Evolutionary conservation across 2,329 filamentous ascomycete species (phyloP).

Genomic region (Hypomyces rosellus): DNA sequence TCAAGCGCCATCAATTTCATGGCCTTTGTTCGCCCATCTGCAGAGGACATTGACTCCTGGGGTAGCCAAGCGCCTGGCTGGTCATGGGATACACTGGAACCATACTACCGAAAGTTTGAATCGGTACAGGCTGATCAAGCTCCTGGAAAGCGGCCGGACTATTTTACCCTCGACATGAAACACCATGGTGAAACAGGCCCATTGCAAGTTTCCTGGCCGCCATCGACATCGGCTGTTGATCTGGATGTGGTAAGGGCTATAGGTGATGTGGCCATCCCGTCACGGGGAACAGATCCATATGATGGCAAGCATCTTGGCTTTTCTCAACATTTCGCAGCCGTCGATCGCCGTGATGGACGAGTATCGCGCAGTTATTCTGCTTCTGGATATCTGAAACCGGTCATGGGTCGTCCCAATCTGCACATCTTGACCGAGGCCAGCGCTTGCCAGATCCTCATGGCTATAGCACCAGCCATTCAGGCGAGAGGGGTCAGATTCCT

Average conservation of each 20-base stretch:
- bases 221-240: not conserved
- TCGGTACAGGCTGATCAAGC: not conserved
- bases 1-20: conserved; percentile 4
- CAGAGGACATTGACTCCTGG: not conserved
- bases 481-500: no score
- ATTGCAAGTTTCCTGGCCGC: not conserved
- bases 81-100: not conserved
- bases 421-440: not conserved
- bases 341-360: not conserved
- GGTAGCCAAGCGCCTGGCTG: not conserved
- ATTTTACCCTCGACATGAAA: not conserved
- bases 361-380: conserved; percentile 2
- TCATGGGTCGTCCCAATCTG: not conserved
- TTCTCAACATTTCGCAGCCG: not conserved
- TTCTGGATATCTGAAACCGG: not conserved
- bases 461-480: no score
- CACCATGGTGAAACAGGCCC: not conserved
- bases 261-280: not conserved
- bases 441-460: not conserved
- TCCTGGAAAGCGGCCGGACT: not conserved
- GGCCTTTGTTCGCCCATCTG: not conserved
- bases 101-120: not conserved
- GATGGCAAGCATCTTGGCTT: not conserved
- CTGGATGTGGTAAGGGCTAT: not conserved
- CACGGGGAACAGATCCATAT: not conserved